Evolutionary conservation across 192 early-diverging fungal species (phyloP), one percentile per base, ranked within the genome.

Genomic region (Fimicolochytrium jonesii): DNA sequence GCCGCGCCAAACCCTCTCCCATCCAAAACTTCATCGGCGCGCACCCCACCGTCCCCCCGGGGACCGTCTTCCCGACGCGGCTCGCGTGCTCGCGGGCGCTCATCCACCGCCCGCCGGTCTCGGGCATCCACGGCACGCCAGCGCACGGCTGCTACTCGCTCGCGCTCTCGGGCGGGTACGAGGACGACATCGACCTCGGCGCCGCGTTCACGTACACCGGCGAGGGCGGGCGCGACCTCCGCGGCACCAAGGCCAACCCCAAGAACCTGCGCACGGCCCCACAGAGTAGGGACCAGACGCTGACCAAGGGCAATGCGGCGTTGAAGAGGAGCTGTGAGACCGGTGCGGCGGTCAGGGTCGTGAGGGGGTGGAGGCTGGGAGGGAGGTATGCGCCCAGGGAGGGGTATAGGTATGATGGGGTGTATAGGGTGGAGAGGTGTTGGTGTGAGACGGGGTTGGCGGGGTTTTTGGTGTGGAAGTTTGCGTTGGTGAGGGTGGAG

Each of bases 141-240:
- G 66, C 32, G 10, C n/a, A n/a, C n/a, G 83, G 87, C 0, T 81
- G 86, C 0, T 73, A 77, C 3, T 88, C 87, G 2, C 66, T 88
- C 44, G 81, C 84, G 7, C 66, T 90, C 6, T 74, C 81, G 0
- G 79, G 75, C 17, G 87, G 86, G 9, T 88, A 87, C 53, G 74
- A 76, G 0, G 84, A 86, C 31, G 88, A 89, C 50, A 69, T 65
- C 2, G 88, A 90, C 37, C 56, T 78, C 25, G 88, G 88, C 37
- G 75, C 78, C 0, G 73, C 77, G 45, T 90, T 90, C 56, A 72
- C 72, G 1, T 89, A 87, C 58, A 87, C 87, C 0, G 87, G 88
- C 0, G 80, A 75, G 18, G 87, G 86, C 26, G 87, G 86, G 0
- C 73, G 84, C 18, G 74, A 83, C 54, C 64, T 83, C 23, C 66